Conservation (phyloP, 2,329 filamentous ascomycete genomes). For the Cladophialophora immunda region DNA sequence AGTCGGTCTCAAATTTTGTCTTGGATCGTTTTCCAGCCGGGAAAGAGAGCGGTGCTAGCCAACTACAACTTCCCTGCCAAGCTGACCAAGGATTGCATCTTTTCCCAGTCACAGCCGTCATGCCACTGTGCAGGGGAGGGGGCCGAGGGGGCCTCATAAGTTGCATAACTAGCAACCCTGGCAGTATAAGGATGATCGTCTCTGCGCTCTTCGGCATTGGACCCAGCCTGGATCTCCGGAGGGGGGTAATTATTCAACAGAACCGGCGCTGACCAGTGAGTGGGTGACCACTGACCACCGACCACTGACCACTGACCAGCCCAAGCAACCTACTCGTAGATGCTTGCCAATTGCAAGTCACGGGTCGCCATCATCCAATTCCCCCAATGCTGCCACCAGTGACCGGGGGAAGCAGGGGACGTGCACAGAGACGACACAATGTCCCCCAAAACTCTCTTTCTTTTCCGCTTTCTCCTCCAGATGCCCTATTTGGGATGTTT, state of each 20-base stretch:
- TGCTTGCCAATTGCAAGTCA: not conserved
- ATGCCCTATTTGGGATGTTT: not conserved
- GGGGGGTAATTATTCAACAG: not conserved
- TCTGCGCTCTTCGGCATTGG: not conserved
- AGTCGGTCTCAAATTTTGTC: slow-evolving; percentile 2
- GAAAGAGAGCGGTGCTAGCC: not conserved
- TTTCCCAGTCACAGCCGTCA: not conserved
- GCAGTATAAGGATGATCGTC: not conserved
- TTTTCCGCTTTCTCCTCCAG: slow-evolving; percentile 2
- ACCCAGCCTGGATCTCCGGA: slow-evolving; percentile 5
- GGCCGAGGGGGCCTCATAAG: not conserved
- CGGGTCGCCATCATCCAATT: too few species aligned
- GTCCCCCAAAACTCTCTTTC: not conserved
- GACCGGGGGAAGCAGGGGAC: too few species aligned
- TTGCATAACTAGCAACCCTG: not conserved
- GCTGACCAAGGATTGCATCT: slow-evolving; percentile 7
- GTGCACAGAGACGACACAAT: too few species aligned
- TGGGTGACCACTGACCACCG: too few species aligned
- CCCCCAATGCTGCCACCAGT: too few species aligned
- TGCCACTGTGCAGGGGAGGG: slow-evolving; percentile 1
- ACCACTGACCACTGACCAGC: too few species aligned
- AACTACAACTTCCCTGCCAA: not conserved
- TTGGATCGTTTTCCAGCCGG: not conserved
- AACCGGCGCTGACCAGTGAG: slow-evolving; percentile 6
- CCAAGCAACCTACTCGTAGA: too few species aligned